Conservation (phyloP, 495 filamentous ascomycete species). For the Penicillium paradoxum region DNA sequence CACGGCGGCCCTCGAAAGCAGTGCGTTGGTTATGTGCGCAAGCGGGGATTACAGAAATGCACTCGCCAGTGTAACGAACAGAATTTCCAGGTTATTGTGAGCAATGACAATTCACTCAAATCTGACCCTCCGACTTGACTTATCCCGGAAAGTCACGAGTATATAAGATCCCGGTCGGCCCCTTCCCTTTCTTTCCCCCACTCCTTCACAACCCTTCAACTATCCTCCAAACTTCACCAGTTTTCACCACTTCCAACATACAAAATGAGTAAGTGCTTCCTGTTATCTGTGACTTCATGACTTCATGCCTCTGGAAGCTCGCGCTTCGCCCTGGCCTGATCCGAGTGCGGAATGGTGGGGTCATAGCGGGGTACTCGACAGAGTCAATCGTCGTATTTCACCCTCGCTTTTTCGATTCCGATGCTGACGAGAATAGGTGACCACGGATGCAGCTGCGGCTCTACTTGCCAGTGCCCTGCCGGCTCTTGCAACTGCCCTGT, state of each 20-base stretch:
- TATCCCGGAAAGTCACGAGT: conserved; percentile 23
- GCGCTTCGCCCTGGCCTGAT: background rate
- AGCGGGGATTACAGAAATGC: conserved; percentile 30
- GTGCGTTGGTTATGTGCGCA: conserved; percentile 24
- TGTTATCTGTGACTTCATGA: background rate
- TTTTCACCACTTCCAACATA: background rate
- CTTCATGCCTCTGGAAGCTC: background rate
- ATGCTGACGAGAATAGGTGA: conserved; percentile 31
- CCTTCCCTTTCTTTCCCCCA: background rate
- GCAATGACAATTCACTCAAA: background rate
- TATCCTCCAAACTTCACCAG: background rate
- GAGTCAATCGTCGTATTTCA: conserved; percentile 6
- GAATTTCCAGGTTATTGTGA: background rate
- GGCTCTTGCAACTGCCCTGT: conserved; percentile 45
- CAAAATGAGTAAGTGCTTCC: conserved; percentile 25
- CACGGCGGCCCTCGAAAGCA: background rate
- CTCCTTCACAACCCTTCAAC: conserved; percentile 2
- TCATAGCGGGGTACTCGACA: conserved; percentile 22
- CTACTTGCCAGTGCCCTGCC: conserved; percentile 45
- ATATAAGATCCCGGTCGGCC: conserved; percentile 13
- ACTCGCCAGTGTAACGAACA: conserved; percentile 14
- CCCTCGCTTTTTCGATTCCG: background rate
- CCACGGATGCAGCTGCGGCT: conserved; percentile 43
- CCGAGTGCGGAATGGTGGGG: conserved; percentile 17
- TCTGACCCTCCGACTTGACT: background rate